Conservation (phyloP, 164 flowering plant species). For the Akebia trifoliata region DNA sequence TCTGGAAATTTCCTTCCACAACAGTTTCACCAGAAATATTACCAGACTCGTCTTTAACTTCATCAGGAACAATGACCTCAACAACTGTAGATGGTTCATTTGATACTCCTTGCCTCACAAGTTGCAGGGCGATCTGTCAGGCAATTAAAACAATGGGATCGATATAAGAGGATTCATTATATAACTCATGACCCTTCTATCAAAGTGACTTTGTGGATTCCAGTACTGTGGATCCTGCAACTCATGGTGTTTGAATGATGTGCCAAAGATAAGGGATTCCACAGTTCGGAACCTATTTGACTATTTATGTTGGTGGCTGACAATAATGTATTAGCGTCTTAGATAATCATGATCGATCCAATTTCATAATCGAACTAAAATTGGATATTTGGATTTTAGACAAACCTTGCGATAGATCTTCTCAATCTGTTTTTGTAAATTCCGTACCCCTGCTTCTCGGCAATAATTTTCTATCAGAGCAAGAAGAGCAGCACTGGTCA, state of each 20-base stretch:
- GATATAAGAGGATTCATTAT: not conserved
- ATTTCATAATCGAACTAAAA: not conserved
- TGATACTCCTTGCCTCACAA: slow-evolving; percentile 60
- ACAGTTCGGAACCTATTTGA: too few relatives aligned
- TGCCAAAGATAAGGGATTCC: not conserved
- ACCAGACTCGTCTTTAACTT: slow-evolving; percentile 18
- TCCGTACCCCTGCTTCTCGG: slow-evolving; percentile 95
- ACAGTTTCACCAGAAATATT: slow-evolving; percentile 19
- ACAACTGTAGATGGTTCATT: slow-evolving; percentile 30
- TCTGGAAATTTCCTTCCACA: slow-evolving; percentile 14
- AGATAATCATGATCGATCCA: not conserved
- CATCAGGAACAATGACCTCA: slow-evolving; percentile 18
- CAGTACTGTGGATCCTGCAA: not conserved
- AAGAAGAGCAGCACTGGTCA: slow-evolving; percentile 90
- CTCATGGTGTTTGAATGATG: not conserved
- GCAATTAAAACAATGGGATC: slow-evolving; percentile 2
- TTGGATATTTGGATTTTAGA: slow-evolving; percentile 8
- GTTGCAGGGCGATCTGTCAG: slow-evolving; percentile 77
- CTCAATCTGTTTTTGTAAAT: slow-evolving; percentile 94
- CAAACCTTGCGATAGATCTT: slow-evolving; percentile 97
- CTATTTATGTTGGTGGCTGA: too few relatives aligned
- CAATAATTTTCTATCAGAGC: slow-evolving; percentile 83
- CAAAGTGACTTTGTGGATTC: not conserved
- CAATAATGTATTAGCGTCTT: not conserved
- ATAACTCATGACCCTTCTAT: not conserved